Base-by-base conservation (phyloP, 495 filamentous ascomycete genomes). In the Rusavskia elegans region DNA sequence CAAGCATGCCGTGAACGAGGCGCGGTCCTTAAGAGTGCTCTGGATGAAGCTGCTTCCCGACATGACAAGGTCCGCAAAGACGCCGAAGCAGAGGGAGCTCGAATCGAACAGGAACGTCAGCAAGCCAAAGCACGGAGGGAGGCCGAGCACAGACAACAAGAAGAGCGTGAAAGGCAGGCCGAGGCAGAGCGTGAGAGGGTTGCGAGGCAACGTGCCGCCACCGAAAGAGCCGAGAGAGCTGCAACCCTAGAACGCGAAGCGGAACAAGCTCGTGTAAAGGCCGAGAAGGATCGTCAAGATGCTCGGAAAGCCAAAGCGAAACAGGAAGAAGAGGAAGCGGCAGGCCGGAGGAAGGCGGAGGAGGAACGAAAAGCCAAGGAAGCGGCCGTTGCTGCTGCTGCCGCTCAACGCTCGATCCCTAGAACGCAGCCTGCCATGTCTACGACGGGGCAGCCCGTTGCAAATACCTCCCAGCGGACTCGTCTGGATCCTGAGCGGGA, bases 41-140 rank as follows among this genome's bases (percentile, higher is more conserved):
- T 90, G 16, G 78, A 79, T 39, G 67, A 73, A 40, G 83, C 79
- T 0, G 75, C 73, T 14, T 72, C 66, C 20, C 72, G 77, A 53
- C 83, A 88, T 58, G 75, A 82, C 1, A 72, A 74, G 14, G 69
- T 89, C 16, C 71, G 81, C 16, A 71, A 78, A 52, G 72, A 75
- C 25, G 85, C 85, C 2, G 69, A 75, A 52, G 63, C 66, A 10
- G 68, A 69, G 40, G 62, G 63, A 1, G 69, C 71, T 23, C 64
- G 61, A 40, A 54, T 65, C 13, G 71, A 73, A 44, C 62, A 45
- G 17, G 50, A 61, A 45, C 45, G 56, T 21, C 49, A 57, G 48
- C 51, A 53, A 23, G 56, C 55, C 29, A 23, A 55, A 10, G 48
- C 42, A 21, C 36, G 57, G 20, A 45, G 45, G 39, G 67, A 73